Evolutionary conservation across 179 eudicot genomes (phyloP).

Genomic region (Gypsophila paniculata): DNA sequence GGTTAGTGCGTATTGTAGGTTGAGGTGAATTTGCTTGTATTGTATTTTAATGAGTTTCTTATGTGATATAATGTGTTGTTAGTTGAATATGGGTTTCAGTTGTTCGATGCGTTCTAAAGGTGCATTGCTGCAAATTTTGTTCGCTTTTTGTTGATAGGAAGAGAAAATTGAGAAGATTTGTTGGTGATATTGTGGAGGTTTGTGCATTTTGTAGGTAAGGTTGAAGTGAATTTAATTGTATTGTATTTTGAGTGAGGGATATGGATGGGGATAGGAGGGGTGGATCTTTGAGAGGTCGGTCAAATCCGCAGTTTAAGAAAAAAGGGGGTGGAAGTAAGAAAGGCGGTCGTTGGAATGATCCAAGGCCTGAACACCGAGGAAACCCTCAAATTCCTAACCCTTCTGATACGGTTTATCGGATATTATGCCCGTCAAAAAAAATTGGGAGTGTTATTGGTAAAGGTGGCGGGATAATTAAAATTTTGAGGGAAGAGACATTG

Average conservation of each 20-base stretch:
- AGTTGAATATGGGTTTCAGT: too few relatives aligned
- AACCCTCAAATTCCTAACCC: slow-evolving; percentile 41
- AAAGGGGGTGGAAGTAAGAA: slow-evolving; percentile 51
- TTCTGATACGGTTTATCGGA: slow-evolving; percentile 65
- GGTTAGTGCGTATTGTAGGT: too few relatives aligned
- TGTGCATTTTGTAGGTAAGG: slow-evolving; percentile 21
- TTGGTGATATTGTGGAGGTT: slow-evolving; percentile 10
- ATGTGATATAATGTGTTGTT: neutral
- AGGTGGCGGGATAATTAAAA: slow-evolving; percentile 68
- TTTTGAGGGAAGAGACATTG: slow-evolving; percentile 68
- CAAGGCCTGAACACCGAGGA: slow-evolving; percentile 34
- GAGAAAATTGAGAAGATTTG: neutral
- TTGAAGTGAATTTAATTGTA: neutral
- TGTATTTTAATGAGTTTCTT: too few relatives aligned
- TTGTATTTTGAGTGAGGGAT: neutral
- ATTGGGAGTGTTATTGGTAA: slow-evolving; percentile 83
- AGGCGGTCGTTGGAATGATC: slow-evolving; percentile 44
- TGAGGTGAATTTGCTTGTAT: too few relatives aligned
- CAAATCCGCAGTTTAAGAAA: slow-evolving; percentile 46
- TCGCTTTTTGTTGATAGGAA: neutral
- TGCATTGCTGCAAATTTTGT: neutral
- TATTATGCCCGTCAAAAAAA: slow-evolving; percentile 59
- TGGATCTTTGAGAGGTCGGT: slow-evolving; percentile 38
- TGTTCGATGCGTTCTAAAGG: neutral
- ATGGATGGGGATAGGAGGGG: slow-evolving; percentile 55